These are phyloP conservation scores for Xerocomellus amylosporus DNA, from an alignment of 768 basidiomycete genomes.

Conservation along the genomic window DNA sequence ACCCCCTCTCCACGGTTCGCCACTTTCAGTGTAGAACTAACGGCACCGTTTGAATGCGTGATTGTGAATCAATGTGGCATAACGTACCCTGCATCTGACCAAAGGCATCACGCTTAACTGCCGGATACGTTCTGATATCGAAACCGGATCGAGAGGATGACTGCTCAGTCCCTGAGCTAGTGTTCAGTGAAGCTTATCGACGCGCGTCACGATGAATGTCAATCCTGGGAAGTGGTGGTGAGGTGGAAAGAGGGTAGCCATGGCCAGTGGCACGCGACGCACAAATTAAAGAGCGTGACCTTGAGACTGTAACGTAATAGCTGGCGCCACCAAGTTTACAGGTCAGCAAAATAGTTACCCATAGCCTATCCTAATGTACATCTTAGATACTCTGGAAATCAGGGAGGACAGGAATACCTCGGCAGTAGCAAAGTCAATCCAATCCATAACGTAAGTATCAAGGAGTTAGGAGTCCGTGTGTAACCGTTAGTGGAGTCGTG, in stretches of 20 bases:
- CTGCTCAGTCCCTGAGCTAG: background rate
- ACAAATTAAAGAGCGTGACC: background rate
- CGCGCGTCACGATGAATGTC: background rate
- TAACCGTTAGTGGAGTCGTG: conserved; percentile 22
- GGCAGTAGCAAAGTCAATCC: background rate
- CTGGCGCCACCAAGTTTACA: too few species aligned
- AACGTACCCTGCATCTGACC: conserved; percentile 25
- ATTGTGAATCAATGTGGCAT: conserved; percentile 2
- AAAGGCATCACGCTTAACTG: conserved; percentile 20
- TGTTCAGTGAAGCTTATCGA: background rate
- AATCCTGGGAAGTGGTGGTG: background rate
- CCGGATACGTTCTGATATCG: background rate
- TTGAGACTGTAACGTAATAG: background rate
- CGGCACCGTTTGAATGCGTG: background rate
- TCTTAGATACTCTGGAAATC: background rate
- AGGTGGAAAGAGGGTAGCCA: background rate
- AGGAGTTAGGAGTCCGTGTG: conserved; percentile 18
- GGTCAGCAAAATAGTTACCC: background rate
- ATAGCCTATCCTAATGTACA: conserved; percentile 10
- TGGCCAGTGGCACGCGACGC: conserved; percentile 1
- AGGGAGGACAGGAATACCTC: background rate
- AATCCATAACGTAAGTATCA: conserved; percentile 14
- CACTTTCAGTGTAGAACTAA: conserved; percentile 33
- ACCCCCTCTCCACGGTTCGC: conserved; percentile 26
- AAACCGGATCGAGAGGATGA: background rate